Evolutionary conservation across 352 stramenopile species (phyloP), one percentile per base, ranked within the genome.

Genomic region (Poterioochromonas sp.): DNA sequence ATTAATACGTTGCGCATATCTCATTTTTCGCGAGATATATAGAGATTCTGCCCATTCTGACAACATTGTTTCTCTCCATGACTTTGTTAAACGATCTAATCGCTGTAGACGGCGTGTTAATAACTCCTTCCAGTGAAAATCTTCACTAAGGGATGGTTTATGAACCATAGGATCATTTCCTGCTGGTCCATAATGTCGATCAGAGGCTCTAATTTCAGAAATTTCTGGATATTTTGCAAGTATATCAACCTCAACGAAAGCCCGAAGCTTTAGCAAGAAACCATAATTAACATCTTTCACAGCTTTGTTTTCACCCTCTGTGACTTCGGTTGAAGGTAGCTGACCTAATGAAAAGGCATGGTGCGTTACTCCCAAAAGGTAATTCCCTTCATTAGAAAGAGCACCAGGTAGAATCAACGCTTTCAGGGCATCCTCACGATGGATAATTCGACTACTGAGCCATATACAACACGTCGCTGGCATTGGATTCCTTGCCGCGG

Each of bases 11-110:
- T 71, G 11, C 3, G 39, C 8, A 43, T 71, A 71, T 41, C 62
- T 41, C n/a, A 44, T 71, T 29, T 71, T 8, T 32, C 62, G 62
- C 2, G 62, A 71, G 2, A 15, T 12, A n/a, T 71, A 71, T 12
- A 71, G 39, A 20, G 29, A 44, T 3, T 8, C 32, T 22, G 29
- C 62, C 62, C 62, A 71, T 44, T 71, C 62, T 12, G 11, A 12
- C 39, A 71, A 43, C 62, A 71, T 71, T 5, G 34, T 44, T 43
- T 71, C 62, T 32, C 62, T 11, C 62, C 62, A 71, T 41, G n/a
- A 44, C 5, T 12, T 40, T 8, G 34, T 44, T 29, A 71, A 71
- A 5, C 41, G 5, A 47, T 71, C 34, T 29, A 71, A 44, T 8
- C 62, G 62, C 39, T 43, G 39, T 22, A 71, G 26, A 35, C 62